A percentile compares a stretch with the other conserved stretches of the same genome.
Evolutionary conservation across 192 early-diverging fungal species (phyloP).

Genomic region (Umbelopsis ramanniana): DNA sequence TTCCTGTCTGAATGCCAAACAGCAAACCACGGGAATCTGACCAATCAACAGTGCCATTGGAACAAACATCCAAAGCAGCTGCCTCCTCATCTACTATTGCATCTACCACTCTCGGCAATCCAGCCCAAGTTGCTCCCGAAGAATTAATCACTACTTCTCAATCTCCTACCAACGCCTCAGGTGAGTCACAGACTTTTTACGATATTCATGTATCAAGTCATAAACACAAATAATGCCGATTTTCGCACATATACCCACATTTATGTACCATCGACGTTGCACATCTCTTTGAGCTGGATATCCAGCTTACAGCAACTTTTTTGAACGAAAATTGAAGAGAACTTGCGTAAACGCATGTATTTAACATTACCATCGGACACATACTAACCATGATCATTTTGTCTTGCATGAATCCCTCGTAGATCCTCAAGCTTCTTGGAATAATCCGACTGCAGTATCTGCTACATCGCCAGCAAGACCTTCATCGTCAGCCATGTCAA

Average conservation of each 20-base stretch:
- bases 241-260: too few species aligned
- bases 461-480: not conserved
- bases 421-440: not conserved
- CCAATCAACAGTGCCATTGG: not conserved
- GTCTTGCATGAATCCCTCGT: not conserved
- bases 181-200: not conserved
- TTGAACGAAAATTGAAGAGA: too few species aligned
- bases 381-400: not conserved
- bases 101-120: constrained; percentile 14
- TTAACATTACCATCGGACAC: not conserved
- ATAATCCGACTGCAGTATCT: not conserved
- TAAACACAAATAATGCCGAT: too few species aligned
- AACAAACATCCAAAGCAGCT: constrained; percentile 2
- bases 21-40: constrained; percentile 3
- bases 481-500: not conserved
- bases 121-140: constrained; percentile 19
- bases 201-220: not conserved
- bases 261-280: too few species aligned
- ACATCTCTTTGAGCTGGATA: too few species aligned
- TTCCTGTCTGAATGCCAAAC: constrained; percentile 10
- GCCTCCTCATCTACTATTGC: not conserved
- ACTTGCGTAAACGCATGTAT: too few species aligned
- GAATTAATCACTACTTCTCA: constrained; percentile 7
- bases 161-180: not conserved
- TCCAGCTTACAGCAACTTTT: too few species aligned